A percentile compares a stretch with the other conserved stretches of the same genome.
Conservation (phyloP, 495 filamentous ascomycete species). For the Cairneyella variabilis region DNA sequence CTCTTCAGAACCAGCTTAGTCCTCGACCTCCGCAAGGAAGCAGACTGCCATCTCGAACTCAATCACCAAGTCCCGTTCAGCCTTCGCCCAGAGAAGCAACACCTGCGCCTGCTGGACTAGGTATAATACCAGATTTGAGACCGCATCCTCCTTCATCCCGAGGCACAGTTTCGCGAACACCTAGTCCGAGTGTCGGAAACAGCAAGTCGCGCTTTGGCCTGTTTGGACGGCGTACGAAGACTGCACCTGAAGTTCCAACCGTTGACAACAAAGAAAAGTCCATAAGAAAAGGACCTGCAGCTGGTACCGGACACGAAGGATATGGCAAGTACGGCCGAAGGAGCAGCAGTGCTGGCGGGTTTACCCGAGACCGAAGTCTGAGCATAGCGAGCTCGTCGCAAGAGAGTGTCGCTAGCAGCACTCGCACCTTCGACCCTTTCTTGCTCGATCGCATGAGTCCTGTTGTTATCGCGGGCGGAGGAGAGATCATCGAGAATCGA, state of each 20-base stretch:
- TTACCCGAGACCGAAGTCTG: constrained; percentile 40
- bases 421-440: constrained; percentile 43
- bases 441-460: constrained; percentile 77
- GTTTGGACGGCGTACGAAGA: constrained; percentile 70
- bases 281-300: constrained; percentile 74
- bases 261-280: constrained; percentile 51
- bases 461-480: constrained; percentile 81
- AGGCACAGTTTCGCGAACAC: constrained; percentile 33
- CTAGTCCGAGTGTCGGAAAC: constrained; percentile 41
- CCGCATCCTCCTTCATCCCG: constrained; percentile 22
- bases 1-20: constrained; percentile 6
- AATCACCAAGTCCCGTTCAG: constrained; percentile 25
- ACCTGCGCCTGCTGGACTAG: constrained; percentile 32
- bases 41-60: constrained; percentile 37
- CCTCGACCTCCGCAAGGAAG: constrained; percentile 19
- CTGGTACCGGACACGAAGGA: constrained; percentile 94
- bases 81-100: constrained; percentile 40
- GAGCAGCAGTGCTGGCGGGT: constrained; percentile 47
- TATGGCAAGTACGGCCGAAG: constrained; percentile 75
- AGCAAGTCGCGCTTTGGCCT: constrained; percentile 63
- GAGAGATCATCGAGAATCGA: constrained; percentile 54
- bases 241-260: constrained; percentile 47
- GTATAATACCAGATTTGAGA: constrained; percentile 25
- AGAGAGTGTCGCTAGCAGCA: constrained; percentile 42
- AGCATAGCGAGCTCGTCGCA: constrained; percentile 37